Base-by-base conservation (phyloP, 441 rosid genomes). In the Breynia disticha region DNA sequence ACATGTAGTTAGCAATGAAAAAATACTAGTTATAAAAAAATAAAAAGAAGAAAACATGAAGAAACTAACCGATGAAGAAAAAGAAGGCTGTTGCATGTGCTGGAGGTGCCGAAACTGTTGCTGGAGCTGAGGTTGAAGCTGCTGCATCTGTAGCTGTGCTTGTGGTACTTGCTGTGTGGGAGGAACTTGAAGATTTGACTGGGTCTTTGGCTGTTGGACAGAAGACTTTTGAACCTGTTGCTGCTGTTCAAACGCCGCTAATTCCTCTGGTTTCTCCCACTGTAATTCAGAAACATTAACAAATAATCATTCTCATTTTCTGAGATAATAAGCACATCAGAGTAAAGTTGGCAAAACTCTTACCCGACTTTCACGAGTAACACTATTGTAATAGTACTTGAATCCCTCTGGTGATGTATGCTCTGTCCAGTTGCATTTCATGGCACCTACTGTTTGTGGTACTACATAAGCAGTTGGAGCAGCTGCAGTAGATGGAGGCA, bases 211-310 rank as follows among this genome's bases (percentile, higher is more conserved):
- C 72, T 63, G 89, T 50, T 81, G 90, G 46, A 73, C 61, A 39
- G 69, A 61, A 24, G 70, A 78, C 59, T 87, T 80, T 69, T 71
- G 79, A 57, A 67, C 81, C 50, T 65, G 74, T 44, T 66, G 83
- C 41, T 77, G 87, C 66, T 78, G 86, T 67, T 87, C 86, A 50
- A 67, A 72, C 59, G 64, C 67, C 56, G 62, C 48, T 77, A 93
- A 67, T 71, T 93, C 97, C 73, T 93, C 96, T 32, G 99, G 99
- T 73, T 88, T 90, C 68, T 89, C 87, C 99, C 97, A 93, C 99
- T 89, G 63, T 35, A 14, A 46, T 60, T n/a, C 47, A 58, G 28
- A 58, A 13, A 52, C 7, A 14, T 41, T 11, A 9, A 11, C 13
- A 63, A 47, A 51, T 50, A 70, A 7, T 63, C 41, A 45, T 66